Conservation (phyloP, 192 early-diverging fungal species). For the Funneliformis geosporum region DNA sequence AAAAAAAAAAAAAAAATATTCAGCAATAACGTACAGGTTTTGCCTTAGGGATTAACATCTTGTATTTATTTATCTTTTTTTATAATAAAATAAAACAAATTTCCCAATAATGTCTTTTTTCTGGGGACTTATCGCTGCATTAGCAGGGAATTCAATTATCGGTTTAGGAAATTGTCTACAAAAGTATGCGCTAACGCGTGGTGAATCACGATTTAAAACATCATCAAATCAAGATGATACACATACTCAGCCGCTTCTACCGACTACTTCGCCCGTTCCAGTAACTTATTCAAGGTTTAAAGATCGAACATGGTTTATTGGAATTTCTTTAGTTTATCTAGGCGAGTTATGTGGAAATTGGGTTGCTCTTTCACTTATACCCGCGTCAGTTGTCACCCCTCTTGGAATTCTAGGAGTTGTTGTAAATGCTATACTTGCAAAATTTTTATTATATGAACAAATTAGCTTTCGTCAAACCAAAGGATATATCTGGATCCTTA, state of each 20-base stretch:
- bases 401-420: constrained; percentile 39
- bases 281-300: constrained; percentile 33
- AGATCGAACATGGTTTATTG: constrained; percentile 33
- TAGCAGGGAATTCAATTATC: constrained; percentile 37
- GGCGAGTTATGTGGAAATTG: constrained; percentile 37
- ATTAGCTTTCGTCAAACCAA: constrained; percentile 12
- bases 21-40: no score
- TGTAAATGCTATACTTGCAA: constrained; percentile 34
- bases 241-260: constrained; percentile 1
- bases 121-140: constrained; percentile 24
- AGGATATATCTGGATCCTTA: constrained; percentile 28
- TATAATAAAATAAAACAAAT: no score
- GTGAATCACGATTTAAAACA: not conserved
- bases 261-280: not conserved
- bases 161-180: constrained; percentile 37
- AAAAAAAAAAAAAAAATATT: no score
- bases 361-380: constrained; percentile 34
- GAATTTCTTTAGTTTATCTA: constrained; percentile 27
- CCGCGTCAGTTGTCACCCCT: constrained; percentile 35
- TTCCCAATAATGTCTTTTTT: not conserved
- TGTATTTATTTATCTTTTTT: no score
- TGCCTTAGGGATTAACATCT: no score
- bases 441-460: constrained; percentile 28
- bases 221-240: not conserved
- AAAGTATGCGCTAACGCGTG: constrained; percentile 35